Evolutionary conservation across 148 eudicot genomes (phyloP).

Genomic region (Dianthus caryophyllus): DNA sequence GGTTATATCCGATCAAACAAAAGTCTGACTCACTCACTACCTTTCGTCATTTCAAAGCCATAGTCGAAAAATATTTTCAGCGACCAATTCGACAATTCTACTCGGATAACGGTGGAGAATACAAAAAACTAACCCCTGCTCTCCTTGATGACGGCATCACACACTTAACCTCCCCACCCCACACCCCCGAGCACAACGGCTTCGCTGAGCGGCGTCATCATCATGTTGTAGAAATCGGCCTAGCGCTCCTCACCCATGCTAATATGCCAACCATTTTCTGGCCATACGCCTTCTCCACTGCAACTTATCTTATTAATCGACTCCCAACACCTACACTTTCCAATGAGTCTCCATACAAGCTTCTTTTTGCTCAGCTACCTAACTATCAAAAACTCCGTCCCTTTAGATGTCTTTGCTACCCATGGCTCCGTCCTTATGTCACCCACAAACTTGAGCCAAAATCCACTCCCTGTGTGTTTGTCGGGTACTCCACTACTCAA

Average conservation of each 20-base stretch:
- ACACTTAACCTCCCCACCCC: slow-evolving; percentile 15
- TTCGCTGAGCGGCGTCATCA: slow-evolving; percentile 8
- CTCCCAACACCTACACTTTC: not conserved
- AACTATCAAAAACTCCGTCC: not conserved
- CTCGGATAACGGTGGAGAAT: slow-evolving; percentile 11
- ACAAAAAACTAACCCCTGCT: not conserved
- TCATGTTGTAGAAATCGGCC: slow-evolving; percentile 17
- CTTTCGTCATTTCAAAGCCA: not conserved
- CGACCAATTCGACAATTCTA: not conserved
- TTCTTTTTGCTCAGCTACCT: not conserved
- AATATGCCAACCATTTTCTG: not conserved
- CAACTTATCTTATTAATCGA: slow-evolving; percentile 4
- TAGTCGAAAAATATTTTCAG: not conserved
- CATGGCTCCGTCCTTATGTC: slow-evolving; percentile 12
- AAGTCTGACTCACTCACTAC: not conserved
- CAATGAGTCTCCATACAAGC: not conserved
- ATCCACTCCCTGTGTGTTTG: slow-evolving; percentile 5
- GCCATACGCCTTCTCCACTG: not conserved
- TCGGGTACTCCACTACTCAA: slow-evolving; percentile 11
- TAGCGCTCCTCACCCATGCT: slow-evolving; percentile 1
- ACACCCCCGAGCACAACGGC: slow-evolving; percentile 23
- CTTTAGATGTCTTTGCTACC: slow-evolving; percentile 7
- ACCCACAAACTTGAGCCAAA: not conserved
- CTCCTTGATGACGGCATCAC: not conserved
- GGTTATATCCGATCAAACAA: not conserved